Base-by-base conservation (phyloP, 2,329 filamentous ascomycete genomes). In the Aulographum hederae region DNA sequence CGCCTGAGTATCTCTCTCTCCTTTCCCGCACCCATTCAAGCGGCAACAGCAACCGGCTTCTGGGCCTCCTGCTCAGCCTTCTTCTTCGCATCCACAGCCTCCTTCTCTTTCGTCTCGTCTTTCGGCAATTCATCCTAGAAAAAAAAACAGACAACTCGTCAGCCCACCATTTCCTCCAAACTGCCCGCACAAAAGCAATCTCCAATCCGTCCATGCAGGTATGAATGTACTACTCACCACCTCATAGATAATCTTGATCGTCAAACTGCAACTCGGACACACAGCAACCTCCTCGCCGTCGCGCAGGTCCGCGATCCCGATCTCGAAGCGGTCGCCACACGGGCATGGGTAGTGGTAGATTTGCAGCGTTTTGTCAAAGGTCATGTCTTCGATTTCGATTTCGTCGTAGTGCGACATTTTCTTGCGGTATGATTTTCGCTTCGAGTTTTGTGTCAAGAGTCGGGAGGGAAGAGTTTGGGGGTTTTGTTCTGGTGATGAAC, bases 371-470 rank as follows among this genome's bases (percentile, higher is more conserved):
- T 73, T 60, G 54, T 94, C 84, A 53, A 71, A 94, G 46, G 79
- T 89, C 84, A 94, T 92, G 57, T 98, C 89, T 55, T 95, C 86
- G 60, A 95, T 94, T 54, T 95, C 86, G 56, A 95, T 86, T 57
- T 94, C 86, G 49, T 95, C 86, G 63, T 94, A 95, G 52, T 93
- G 80, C 43, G 77, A 73, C 35, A 77, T 55, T 32, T 69, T 64
- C 40, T 76, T 68, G 30, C 25, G 48, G 49, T 25, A 8, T 25
- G 21, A 8, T n/a, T 25, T 25, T 8, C n/a, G 21, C 21, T 25
- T 25, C 21, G 21, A 25, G 21, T 25, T 8, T 8, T 8, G 8
- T 25, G 8, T 8, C 21, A 25, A 25, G 21, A 25, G 21, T 25
- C 21, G n/a, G 21, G n/a, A 8, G 21, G 21, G 21, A 25, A 8